Base-by-base conservation (phyloP, 2,329 filamentous ascomycete genomes). In the Metarhizium rileyi region DNA sequence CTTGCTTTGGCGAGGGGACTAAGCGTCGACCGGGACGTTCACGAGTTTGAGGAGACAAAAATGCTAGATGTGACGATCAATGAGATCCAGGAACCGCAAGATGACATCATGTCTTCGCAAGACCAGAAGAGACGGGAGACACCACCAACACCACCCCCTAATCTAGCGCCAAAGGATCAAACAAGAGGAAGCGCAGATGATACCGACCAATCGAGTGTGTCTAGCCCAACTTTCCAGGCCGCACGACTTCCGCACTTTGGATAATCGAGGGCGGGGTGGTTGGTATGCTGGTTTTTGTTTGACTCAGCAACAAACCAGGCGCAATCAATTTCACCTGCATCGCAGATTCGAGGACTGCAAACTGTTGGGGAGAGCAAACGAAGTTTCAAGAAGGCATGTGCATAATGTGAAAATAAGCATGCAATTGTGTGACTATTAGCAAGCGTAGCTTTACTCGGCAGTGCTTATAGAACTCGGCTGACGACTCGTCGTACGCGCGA, bases 161-260 rank as follows among this genome's bases (percentile, higher is more conserved):
- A 20, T 40, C 40, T 38, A 5, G 55, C 47, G 22, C 44, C 50
- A 36, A 52, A 14, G 45, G 38, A 33, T 27, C 26, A 28, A 16
- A 28, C 42, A 30, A 52, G 5, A 8, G 12, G 43, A 1, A 33
- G 28, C 22, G 25, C 8, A 38, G n/a, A 38, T 38, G 35, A 18
- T 20, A 4, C 16, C 9, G 5, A 45, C 6, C 9, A 22, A 45
- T 30, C 16, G 14, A 42, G 20, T 35, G 36, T 20, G 25, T 22
- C 46, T 12, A 41, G 41, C n/a, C 20, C 50, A 20, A 64, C 65
- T 2, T 83, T 83, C 55, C 68, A 83, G 22, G 79, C 80, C 4
- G 80, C 80, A 33, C 70, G 78, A 51, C 61, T 84, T 52, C 80
- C 80, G 35, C 70, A 72, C 48, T 78, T 83, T 65, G 66, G 66